Evolutionary conservation across 2,329 filamentous ascomycete genomes (phyloP).

Genomic region (Hypoxylon sp.): DNA sequence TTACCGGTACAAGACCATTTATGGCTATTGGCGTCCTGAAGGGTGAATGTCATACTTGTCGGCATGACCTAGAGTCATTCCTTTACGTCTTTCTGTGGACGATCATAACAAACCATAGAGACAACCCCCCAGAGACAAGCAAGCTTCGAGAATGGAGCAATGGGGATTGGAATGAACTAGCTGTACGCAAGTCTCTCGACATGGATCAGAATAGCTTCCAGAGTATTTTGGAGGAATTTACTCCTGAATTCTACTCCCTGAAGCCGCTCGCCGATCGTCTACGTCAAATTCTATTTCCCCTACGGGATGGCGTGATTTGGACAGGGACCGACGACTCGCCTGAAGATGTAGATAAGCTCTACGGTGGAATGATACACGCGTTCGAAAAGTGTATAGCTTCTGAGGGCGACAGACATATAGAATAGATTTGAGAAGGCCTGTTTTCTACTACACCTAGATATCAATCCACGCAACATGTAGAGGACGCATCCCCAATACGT

Average conservation of each 20-base stretch:
- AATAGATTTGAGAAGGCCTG: not conserved
- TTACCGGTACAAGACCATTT: conserved; percentile 46
- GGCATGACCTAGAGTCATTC: conserved; percentile 50
- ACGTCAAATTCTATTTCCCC: conserved; percentile 44
- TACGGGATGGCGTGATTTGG: conserved; percentile 41
- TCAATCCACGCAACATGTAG: too few relatives aligned
- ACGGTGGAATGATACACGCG: conserved; percentile 56
- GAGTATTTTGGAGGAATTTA: conserved; percentile 44
- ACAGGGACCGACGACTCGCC: conserved; percentile 40
- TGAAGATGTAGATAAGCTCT: conserved; percentile 40
- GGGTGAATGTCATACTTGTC: conserved; percentile 45
- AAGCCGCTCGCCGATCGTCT: conserved; percentile 43
- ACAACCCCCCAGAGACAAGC: conserved; percentile 40
- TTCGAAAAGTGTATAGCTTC: conserved; percentile 43
- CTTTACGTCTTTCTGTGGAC: conserved; percentile 49
- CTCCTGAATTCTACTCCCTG: conserved; percentile 39
- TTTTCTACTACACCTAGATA: too few relatives aligned
- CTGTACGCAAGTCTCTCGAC: conserved; percentile 43
- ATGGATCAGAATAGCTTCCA: conserved; percentile 41
- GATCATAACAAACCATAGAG: conserved; percentile 45
- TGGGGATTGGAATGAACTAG: conserved; percentile 40
- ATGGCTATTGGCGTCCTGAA: conserved; percentile 50
- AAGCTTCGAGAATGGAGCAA: conserved; percentile 45
- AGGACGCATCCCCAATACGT: too few relatives aligned
- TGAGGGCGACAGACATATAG: conserved; percentile 17